Base-by-base conservation (phyloP, 2,329 filamentous ascomycete genomes). In the Hymenoscyphus albidus region DNA sequence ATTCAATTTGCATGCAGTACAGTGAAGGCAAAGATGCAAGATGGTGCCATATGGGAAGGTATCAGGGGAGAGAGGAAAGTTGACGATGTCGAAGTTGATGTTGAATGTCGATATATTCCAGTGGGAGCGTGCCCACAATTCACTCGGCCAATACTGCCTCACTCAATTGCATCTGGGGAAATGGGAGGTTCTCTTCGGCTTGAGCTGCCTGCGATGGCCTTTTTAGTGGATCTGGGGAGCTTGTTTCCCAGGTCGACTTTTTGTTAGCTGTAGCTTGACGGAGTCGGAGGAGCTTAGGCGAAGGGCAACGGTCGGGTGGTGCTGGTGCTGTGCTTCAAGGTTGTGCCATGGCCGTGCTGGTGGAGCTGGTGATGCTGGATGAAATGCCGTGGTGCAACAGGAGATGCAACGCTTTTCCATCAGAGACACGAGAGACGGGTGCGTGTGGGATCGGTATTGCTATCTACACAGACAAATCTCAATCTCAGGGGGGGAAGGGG, bases 151-250 rank as follows among this genome's bases (percentile, higher is more conserved):
- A 51, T 51, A 51, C 18, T 51, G 44, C 44, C 44, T 27, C 18
- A 10, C 18, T 22, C 14, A 22, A n/a, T 51, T 4, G 44, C 44
- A 22, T 22, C 18, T 12, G 44, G 44, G 44, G 44, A 18, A 51
- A 35, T 35, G 12, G 54, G 16, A 35, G 57, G 54, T 61, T 56
- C 27, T 61, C 18, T 48, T 62, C 59, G 59, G 59, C 44, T 62
- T 62, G 48, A 32, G 56, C 31, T 62, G 59, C 59, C 59, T 56
- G 48, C 59, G 48, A 48, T 59, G 38, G 38, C 9, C 58, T 16
- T 51, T 51, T 51, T 57, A 38, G 35, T 57, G 55, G 31, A 35
- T 10, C 55, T 38, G 44, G 44, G 44, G 44, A 48, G 44, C 44
- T 48, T 48, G 44, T 48, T 16, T 22, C 35, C 35, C 35, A 35